Evolutionary conservation across 495 filamentous ascomycete genomes (phyloP).

Genomic region (Xylaria flabelliformis): DNA sequence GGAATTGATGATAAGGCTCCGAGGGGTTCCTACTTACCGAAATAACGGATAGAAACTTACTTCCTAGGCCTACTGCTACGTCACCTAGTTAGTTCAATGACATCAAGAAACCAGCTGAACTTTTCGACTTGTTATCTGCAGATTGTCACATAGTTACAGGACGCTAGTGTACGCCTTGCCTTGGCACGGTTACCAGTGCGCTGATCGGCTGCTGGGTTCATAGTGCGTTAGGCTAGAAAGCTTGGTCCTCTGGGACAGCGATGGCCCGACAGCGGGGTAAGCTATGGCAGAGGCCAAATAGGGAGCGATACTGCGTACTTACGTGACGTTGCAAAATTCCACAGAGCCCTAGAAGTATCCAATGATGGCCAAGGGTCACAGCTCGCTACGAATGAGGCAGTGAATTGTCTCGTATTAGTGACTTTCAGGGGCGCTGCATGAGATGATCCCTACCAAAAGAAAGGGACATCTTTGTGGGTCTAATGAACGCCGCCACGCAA

Average conservation of each 20-base stretch:
- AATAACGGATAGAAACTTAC: background rate
- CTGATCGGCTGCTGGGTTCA: background rate
- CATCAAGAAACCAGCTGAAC: background rate
- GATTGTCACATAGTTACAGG: background rate
- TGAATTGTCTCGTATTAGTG: slow-evolving; percentile 7
- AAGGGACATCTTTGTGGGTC: background rate
- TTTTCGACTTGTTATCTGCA: background rate
- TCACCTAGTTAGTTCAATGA: background rate
- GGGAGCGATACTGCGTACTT: background rate
- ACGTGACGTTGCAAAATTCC: slow-evolving; percentile 12
- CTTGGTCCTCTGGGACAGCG: background rate
- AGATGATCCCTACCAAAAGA: background rate
- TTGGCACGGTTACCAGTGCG: slow-evolving; percentile 1
- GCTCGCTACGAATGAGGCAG: slow-evolving; percentile 9
- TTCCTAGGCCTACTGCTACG: background rate
- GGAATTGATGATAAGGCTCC: background rate
- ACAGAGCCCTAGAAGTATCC: background rate
- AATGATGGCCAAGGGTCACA: background rate
- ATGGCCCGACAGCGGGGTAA: slow-evolving; percentile 12
- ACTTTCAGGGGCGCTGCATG: background rate
- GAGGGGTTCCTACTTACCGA: background rate
- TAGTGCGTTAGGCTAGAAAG: background rate
- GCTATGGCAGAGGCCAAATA: background rate
- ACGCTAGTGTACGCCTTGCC: slow-evolving; percentile 3
- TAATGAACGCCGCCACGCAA: slow-evolving; percentile 2